phyloP scores from a whole-genome alignment of 2,329 filamentous ascomycete species.

The Diplodia scrobiculata region DNA sequence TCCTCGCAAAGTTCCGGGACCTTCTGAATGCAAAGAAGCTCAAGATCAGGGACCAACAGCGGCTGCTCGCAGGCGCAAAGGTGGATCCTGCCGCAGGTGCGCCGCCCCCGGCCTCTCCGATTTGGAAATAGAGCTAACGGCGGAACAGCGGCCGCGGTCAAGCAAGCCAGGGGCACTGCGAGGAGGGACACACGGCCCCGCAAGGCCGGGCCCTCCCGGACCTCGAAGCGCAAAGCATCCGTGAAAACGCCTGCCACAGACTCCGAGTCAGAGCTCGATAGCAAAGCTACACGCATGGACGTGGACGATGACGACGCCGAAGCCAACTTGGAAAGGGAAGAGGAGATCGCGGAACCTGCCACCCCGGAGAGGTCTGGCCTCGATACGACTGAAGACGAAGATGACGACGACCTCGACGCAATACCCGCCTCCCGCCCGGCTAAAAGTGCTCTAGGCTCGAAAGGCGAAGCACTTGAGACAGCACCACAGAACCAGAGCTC shows the following conservation, averaged over 20 bases:
- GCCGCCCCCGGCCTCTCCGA: slow-evolving; percentile 20
- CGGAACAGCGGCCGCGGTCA: slow-evolving; percentile 37
- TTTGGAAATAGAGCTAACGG: slow-evolving; percentile 17
- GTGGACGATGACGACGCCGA: slow-evolving; percentile 36
- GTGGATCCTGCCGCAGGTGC: slow-evolving; percentile 40
- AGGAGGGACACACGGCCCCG: slow-evolving; percentile 31
- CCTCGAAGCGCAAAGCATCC: slow-evolving; percentile 43
- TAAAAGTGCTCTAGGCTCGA: slow-evolving; percentile 13
- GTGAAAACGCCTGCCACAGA: slow-evolving; percentile 29
- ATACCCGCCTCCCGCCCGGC: slow-evolving; percentile 11
- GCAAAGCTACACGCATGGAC: slow-evolving; percentile 37
- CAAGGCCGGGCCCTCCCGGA: slow-evolving; percentile 41
- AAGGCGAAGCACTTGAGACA: slow-evolving; percentile 33
- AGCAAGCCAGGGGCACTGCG: slow-evolving; percentile 35
- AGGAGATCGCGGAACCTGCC: slow-evolving; percentile 26
- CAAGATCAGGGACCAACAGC: slow-evolving; percentile 74
- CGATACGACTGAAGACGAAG: slow-evolving; percentile 43
- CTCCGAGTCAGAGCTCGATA: slow-evolving; percentile 40
- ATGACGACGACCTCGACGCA: slow-evolving; percentile 30
- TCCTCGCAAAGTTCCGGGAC: slow-evolving; percentile 69
- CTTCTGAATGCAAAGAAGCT: slow-evolving; percentile 78
- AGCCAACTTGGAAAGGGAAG: slow-evolving; percentile 34
- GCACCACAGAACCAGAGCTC: slow-evolving; percentile 32
- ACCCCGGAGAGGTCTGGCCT: slow-evolving; percentile 40
- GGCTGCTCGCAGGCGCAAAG: slow-evolving; percentile 60